phyloP scores from a whole-genome alignment of 2,329 filamentous ascomycete genomes.

The Pseudogymnoascus sp. region DNA sequence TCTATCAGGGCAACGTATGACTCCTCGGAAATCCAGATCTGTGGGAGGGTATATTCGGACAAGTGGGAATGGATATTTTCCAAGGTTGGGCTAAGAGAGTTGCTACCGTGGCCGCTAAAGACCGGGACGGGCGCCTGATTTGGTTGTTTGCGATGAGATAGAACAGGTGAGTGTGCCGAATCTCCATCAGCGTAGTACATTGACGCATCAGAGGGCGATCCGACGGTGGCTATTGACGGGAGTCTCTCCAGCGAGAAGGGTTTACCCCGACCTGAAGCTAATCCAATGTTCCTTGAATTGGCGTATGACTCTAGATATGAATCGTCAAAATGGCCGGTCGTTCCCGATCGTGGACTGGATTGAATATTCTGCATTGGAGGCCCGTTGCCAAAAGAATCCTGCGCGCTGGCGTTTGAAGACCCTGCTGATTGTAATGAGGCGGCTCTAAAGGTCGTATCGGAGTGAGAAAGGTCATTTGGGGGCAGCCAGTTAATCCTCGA shows the following conservation, averaged over 20 bases:
- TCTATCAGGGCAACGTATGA: conserved; percentile 4
- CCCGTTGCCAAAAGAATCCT: neutral
- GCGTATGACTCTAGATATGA: neutral
- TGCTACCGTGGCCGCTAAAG: neutral
- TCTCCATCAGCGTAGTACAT: conserved; percentile 5
- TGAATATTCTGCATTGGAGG: neutral
- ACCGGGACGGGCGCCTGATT: neutral
- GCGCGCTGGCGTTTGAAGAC: neutral
- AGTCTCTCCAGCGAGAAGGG: neutral
- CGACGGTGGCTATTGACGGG: neutral
- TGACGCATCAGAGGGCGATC: conserved; percentile 2
- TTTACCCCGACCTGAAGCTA: neutral
- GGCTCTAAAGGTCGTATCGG: neutral
- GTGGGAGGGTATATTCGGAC: neutral
- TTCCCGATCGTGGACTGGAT: neutral
- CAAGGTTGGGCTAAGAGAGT: neutral
- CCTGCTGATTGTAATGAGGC: neutral
- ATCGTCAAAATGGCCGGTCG: neutral
- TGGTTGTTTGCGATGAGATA: neutral
- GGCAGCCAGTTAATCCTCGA: conserved; percentile 11
- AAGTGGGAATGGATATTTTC: neutral
- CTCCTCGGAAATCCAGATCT: conserved; percentile 9
- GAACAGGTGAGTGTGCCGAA: neutral
- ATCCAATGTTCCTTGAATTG: neutral
- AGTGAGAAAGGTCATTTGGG: neutral